These are phyloP conservation scores for Dothideomycetidae sp. DNA, from an alignment of 2,329 filamentous ascomycete genomes.

Conservation along the genomic window DNA sequence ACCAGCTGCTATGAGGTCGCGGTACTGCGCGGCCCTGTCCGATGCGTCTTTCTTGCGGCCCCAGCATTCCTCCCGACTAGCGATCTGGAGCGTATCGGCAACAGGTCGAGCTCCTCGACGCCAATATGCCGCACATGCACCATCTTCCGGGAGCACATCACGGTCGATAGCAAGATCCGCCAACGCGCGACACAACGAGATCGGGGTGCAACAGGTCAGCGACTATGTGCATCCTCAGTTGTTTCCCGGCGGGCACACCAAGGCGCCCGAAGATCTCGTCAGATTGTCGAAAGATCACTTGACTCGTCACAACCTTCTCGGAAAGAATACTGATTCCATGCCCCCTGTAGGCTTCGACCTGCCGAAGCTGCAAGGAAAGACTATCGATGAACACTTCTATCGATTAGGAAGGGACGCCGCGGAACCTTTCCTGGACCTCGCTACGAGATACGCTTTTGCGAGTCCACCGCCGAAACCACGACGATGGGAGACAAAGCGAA, in stretches of 20 bases:
- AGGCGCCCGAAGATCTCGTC: conserved; percentile 51
- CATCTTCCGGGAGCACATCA: conserved; percentile 7
- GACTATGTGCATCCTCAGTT: conserved; percentile 68
- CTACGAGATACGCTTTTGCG: conserved; percentile 57
- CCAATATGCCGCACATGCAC: conserved; percentile 9
- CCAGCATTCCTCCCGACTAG: conserved; percentile 24
- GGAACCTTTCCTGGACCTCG: conserved; percentile 64
- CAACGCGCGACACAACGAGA: conserved; percentile 68
- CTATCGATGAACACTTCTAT: conserved; percentile 87
- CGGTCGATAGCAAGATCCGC: conserved; percentile 24
- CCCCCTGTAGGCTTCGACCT: conserved; percentile 73
- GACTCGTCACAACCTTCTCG: conserved; percentile 68
- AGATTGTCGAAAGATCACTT: conserved; percentile 72
- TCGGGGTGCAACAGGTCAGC: conserved; percentile 89
- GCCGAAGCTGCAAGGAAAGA: conserved; percentile 61
- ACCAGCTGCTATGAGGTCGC: conserved; percentile 18
- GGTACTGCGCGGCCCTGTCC: conserved; percentile 19
- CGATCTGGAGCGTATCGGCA: conserved; percentile 15
- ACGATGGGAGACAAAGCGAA: conserved; percentile 56
- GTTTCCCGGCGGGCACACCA: conserved; percentile 46
- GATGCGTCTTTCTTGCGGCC: conserved; percentile 20
- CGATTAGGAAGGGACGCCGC: conserved; percentile 74
- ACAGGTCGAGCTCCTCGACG: conserved; percentile 14
- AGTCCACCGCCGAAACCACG: conserved; percentile 46
- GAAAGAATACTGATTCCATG: conserved; percentile 69